phyloP scores from a whole-genome alignment of 371 early-diverging fungal species.

The Apophysomyces ossiformis region DNA sequence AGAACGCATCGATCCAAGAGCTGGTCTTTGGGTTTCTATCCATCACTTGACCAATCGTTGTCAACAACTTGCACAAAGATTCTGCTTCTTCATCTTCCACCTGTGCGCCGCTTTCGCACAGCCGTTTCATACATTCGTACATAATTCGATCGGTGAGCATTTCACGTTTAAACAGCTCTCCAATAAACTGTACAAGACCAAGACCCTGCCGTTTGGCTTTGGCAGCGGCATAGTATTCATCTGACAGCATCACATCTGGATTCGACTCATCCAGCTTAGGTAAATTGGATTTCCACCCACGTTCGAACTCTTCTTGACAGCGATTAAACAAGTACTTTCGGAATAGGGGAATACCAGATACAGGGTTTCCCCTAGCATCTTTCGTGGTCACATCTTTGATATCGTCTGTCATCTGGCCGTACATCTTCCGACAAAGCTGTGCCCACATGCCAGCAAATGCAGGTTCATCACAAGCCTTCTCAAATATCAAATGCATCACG shows the following conservation, averaged over 20 bases:
- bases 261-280: slow-evolving; percentile 55
- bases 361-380: slow-evolving; percentile 55
- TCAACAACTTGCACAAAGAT: slow-evolving; percentile 88
- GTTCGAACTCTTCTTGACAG: slow-evolving; percentile 91
- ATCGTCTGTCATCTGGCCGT: slow-evolving; percentile 58
- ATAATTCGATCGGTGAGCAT: slow-evolving; percentile 94
- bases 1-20: slow-evolving; percentile 81
- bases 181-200: slow-evolving; percentile 92
- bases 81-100: slow-evolving; percentile 96
- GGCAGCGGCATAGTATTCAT: slow-evolving; percentile 83
- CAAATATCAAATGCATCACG: slow-evolving; percentile 86
- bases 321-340: slow-evolving; percentile 89
- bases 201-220: slow-evolving; percentile 95
- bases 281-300: slow-evolving; percentile 74
- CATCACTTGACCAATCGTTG: slow-evolving; percentile 83
- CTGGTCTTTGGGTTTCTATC: slow-evolving; percentile 46
- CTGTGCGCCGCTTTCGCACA: slow-evolving; percentile 71
- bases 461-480: slow-evolving; percentile 95
- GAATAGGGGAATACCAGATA: slow-evolving; percentile 76
- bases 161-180: slow-evolving; percentile 89
- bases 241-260: slow-evolving; percentile 63
- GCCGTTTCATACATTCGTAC: slow-evolving; percentile 80
- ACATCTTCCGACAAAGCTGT: slow-evolving; percentile 77
- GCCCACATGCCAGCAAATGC: slow-evolving; percentile 92
- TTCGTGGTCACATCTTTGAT: slow-evolving; percentile 55